Conservation (phyloP, 2,329 filamentous ascomycete species). For the Ascochyta clinopodiicola region DNA sequence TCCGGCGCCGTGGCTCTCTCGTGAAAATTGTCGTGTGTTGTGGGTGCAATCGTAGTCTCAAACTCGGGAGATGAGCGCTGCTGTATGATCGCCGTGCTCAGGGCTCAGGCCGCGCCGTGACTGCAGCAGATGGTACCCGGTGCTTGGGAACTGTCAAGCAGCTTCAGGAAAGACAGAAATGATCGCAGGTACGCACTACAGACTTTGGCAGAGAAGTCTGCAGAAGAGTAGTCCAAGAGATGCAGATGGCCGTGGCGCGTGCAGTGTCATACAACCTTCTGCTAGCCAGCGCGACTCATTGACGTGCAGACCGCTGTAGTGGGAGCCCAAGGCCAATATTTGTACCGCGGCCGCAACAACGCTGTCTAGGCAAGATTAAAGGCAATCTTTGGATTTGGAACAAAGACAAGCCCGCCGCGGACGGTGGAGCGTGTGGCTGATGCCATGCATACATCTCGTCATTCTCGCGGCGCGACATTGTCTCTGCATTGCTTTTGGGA, state of each 20-base stretch:
- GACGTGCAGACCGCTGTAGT: conserved; percentile 17
- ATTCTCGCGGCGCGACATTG: conserved; percentile 8
- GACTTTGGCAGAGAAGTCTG: not conserved
- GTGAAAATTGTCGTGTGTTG: conserved; percentile 14
- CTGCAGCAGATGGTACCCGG: conserved; percentile 7
- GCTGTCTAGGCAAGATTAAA: conserved; percentile 5
- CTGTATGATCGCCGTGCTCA: conserved; percentile 18
- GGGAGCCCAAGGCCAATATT: conserved; percentile 18
- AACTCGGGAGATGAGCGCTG: conserved; percentile 19
- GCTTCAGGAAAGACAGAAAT: not conserved
- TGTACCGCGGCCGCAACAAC: conserved; percentile 8
- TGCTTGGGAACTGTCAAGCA: conserved; percentile 7
- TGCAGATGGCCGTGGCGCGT: conserved; percentile 2
- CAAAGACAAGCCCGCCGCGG: conserved; percentile 1
- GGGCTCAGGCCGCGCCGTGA: conserved; percentile 16
- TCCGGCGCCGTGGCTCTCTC: conserved; percentile 44
- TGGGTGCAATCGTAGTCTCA: conserved; percentile 18
- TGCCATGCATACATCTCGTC: conserved; percentile 2
- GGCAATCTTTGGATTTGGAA: conserved; percentile 1
- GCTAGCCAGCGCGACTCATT: conserved; percentile 14
- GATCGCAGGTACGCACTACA: not conserved
- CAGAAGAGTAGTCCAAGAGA: conserved; percentile 1
- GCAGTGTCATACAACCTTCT: conserved; percentile 11
- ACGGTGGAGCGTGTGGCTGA: conserved; percentile 11
- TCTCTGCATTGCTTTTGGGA: conserved; percentile 11